Evolutionary conservation across 139 green algal genomes (phyloP).

Genomic region (Auxenochlorella protothecoides): DNA sequence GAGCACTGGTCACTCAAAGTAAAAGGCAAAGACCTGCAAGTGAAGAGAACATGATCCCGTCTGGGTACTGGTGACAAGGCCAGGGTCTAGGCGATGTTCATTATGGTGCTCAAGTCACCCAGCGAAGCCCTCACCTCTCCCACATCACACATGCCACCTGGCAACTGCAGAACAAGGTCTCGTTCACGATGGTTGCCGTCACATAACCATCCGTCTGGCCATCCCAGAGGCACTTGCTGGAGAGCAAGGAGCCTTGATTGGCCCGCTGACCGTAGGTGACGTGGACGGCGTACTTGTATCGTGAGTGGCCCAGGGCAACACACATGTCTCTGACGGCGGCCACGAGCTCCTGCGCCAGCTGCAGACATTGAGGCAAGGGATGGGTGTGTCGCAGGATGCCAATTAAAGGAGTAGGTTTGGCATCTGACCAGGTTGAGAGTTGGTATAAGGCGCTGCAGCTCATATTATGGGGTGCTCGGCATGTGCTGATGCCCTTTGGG

Average conservation of each 20-base stretch:
- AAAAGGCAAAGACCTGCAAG: constrained; percentile 54
- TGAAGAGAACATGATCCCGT: no score
- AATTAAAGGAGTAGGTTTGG: no score
- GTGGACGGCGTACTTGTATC: constrained; percentile 16
- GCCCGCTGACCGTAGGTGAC: constrained; percentile 73
- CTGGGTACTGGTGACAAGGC: no score
- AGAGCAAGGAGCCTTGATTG: constrained; percentile 65
- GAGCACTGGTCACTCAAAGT: constrained; percentile 48
- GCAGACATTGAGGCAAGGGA: not conserved
- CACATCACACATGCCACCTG: constrained; percentile 26
- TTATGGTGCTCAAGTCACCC: no score
- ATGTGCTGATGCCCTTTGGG: no score
- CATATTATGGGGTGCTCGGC: no score
- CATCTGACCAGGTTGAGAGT: no score
- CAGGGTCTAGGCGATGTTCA: no score
- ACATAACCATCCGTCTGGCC: constrained; percentile 59
- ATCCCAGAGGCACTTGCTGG: constrained; percentile 81
- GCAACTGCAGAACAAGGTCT: constrained; percentile 67
- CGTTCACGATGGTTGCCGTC: constrained; percentile 63
- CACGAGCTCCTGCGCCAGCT: not conserved
- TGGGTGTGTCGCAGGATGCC: no score
- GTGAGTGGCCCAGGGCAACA: not conserved
- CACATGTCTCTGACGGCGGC: not conserved
- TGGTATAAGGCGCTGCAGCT: no score
- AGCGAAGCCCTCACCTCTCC: no score